Conservation (phyloP, 768 basidiomycete genomes). For the Dentipellis sp. region DNA sequence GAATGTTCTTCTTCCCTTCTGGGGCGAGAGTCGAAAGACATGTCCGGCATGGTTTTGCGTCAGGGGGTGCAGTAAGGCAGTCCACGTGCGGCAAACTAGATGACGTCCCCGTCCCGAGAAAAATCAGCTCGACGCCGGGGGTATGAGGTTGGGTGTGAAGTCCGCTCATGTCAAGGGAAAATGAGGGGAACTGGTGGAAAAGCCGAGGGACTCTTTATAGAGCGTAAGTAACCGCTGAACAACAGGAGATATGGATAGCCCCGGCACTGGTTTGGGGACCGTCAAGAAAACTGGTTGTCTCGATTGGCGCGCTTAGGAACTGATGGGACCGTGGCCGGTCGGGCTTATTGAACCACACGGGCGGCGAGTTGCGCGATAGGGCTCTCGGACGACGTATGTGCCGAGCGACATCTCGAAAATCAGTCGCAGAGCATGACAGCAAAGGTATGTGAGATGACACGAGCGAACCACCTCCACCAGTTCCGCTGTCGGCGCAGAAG, state of each 20-base stretch:
- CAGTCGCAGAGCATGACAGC: not conserved
- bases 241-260: too few species aligned
- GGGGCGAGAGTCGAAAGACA: constrained; percentile 59
- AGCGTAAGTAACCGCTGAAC: too few species aligned
- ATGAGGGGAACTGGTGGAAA: too few species aligned
- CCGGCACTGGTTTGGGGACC: not conserved
- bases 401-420: not conserved
- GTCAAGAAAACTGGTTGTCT: not conserved
- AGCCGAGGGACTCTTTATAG: too few species aligned
- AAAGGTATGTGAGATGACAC: too few species aligned
- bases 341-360: not conserved
- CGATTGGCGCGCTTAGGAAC: not conserved
- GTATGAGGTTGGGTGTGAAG: constrained; percentile 2
- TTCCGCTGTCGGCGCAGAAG: too few species aligned
- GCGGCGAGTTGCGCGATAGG: not conserved
- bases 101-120: constrained; percentile 80
- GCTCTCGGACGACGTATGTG: not conserved
- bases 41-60: constrained; percentile 43
- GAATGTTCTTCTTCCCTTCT: constrained; percentile 72
- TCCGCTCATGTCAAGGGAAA: too few species aligned
- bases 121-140: constrained; percentile 50
- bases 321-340: not conserved
- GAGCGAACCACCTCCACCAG: too few species aligned
- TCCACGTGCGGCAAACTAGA: constrained; percentile 57
- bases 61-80: constrained; percentile 67